Evolutionary conservation across 805 yeast genomes (phyloP).

Genomic region (Torulaspora quercuum): DNA sequence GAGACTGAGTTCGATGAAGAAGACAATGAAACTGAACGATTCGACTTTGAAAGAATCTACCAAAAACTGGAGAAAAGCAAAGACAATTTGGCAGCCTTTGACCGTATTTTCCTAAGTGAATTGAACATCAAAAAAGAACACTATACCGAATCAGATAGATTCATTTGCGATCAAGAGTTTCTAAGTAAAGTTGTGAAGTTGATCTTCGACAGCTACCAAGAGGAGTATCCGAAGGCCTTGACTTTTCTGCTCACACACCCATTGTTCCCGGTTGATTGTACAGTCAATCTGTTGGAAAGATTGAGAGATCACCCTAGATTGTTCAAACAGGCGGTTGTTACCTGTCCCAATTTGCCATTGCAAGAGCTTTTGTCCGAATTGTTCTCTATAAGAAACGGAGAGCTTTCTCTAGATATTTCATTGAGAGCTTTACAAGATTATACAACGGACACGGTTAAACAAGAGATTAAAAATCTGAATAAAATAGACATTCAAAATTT

Average conservation of each 20-base stretch:
- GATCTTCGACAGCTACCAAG: conserved; percentile 38
- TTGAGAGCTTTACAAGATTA: conserved; percentile 64
- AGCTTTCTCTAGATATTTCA: conserved; percentile 64
- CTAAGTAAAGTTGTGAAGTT: conserved; percentile 45
- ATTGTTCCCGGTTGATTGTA: conserved; percentile 61
- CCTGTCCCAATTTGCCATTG: conserved; percentile 67
- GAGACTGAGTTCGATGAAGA: conserved; percentile 11
- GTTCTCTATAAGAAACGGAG: conserved; percentile 52
- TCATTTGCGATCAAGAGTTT: conserved; percentile 54
- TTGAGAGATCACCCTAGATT: conserved; percentile 58
- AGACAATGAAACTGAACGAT: conserved; percentile 13
- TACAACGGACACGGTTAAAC: conserved; percentile 55
- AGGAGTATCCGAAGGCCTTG: conserved; percentile 52
- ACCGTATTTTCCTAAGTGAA: conserved; percentile 32
- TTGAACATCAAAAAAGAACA: conserved; percentile 43
- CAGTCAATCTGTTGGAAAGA: conserved; percentile 52
- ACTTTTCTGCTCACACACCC: conserved; percentile 85
- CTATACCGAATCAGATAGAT: conserved; percentile 63
- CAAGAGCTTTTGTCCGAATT: conserved; percentile 62
- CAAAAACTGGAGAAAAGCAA: conserved; percentile 25
- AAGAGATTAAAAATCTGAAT: conserved; percentile 36
- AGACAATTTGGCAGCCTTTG: conserved; percentile 30
- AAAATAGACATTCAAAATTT: conserved; percentile 35
- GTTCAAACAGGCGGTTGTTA: conserved; percentile 75
- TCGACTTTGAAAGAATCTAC: conserved; percentile 28